Conservation (phyloP, 108 stramenopile species). For the Thalassiosira profunda region DNA sequence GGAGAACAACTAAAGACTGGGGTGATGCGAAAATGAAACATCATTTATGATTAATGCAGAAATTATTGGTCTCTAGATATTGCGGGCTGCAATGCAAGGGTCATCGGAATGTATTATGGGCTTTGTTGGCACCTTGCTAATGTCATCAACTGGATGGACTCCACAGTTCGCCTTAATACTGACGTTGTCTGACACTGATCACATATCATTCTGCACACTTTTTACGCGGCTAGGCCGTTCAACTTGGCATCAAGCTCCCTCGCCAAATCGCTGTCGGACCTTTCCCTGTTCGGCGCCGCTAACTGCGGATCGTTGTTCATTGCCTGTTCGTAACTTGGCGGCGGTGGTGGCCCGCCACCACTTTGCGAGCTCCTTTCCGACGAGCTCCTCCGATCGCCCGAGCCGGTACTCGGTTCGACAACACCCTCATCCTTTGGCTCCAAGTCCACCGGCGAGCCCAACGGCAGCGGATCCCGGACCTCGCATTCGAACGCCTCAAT, state of each 20-base stretch:
- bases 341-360: slow-evolving; percentile 12
- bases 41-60: neutral
- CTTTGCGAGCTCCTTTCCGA: no score
- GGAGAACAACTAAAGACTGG: slow-evolving; percentile 71
- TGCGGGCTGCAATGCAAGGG: no score
- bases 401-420: neutral
- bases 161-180: no score
- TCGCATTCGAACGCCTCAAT: slow-evolving; percentile 63
- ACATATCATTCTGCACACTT: neutral
- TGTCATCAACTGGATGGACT: no score
- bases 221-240: slow-evolving; percentile 45
- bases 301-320: slow-evolving; percentile 15
- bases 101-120: no score
- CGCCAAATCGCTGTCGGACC: slow-evolving; percentile 83
- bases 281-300: slow-evolving; percentile 24
- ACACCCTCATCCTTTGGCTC: neutral
- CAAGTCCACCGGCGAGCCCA: slow-evolving; percentile 19
- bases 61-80: no score
- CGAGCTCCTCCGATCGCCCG: neutral
- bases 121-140: no score
- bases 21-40: neutral
- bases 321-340: slow-evolving; percentile 36
- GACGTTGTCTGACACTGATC: no score
- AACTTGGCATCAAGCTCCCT: slow-evolving; percentile 76
- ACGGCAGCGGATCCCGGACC: slow-evolving; percentile 72